These are phyloP conservation scores for Microcyclospora tardicrescens DNA, from an alignment of 2,329 filamentous ascomycete genomes.

Conservation along the genomic window DNA sequence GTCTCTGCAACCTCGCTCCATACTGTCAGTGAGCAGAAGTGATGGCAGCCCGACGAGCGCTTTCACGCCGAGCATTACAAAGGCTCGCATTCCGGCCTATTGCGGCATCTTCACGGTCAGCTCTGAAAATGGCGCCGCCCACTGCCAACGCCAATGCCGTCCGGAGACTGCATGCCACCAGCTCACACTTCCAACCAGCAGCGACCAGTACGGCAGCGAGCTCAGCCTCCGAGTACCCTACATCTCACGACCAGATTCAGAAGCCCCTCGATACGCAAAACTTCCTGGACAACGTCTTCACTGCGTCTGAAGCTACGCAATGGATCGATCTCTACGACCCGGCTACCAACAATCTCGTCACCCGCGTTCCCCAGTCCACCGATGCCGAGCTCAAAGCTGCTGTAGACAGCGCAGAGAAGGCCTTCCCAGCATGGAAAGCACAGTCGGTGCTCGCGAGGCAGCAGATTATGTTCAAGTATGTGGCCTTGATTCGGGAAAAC, in stretches of 20 bases:
- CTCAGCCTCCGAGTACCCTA: conserved; percentile 49
- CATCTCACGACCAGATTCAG: conserved; percentile 56
- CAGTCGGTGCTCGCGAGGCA: conserved; percentile 63
- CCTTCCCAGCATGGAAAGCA: conserved; percentile 59
- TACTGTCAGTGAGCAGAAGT: neutral
- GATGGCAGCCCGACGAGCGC: conserved; percentile 35
- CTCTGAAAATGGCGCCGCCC: conserved; percentile 20
- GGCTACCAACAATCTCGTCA: conserved; percentile 74
- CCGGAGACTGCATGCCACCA: conserved; percentile 42
- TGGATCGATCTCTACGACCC: conserved; percentile 75
- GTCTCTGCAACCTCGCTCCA: too few relatives aligned
- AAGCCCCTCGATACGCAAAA: conserved; percentile 60
- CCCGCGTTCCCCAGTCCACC: conserved; percentile 70
- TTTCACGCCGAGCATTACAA: conserved; percentile 29
- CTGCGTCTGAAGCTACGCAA: conserved; percentile 51
- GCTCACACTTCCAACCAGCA: conserved; percentile 36
- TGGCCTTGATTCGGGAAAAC: conserved; percentile 65
- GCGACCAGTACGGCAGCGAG: conserved; percentile 37
- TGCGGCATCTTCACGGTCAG: conserved; percentile 22
- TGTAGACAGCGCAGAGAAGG: conserved; percentile 62
- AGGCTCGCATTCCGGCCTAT: conserved; percentile 27
- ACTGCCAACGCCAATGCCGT: conserved; percentile 25
- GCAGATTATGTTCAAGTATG: conserved; percentile 81
- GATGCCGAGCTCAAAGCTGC: conserved; percentile 62
- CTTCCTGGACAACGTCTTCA: conserved; percentile 71